Evolutionary conservation across 2,329 filamentous ascomycete species (phyloP).

Genomic region (Cladophialophora psammophila): DNA sequence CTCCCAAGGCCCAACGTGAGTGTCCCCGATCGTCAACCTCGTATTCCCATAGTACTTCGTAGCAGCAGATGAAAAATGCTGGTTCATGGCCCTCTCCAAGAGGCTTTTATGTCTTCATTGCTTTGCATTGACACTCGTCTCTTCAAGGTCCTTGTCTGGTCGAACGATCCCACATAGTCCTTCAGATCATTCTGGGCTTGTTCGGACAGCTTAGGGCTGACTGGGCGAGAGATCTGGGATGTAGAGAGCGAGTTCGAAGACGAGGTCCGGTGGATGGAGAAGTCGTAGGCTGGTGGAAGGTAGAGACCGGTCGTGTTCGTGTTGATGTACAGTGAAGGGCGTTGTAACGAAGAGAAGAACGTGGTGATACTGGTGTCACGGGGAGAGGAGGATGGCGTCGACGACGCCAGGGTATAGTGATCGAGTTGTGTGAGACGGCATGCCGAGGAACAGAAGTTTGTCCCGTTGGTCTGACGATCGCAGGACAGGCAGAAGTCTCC

Average conservation of each 20-base stretch:
- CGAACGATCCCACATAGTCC: conserved; percentile 87
- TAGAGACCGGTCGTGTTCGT: conserved; percentile 65
- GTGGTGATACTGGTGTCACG: conserved; percentile 57
- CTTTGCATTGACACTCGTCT: conserved; percentile 44
- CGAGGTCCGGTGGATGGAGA: conserved; percentile 60
- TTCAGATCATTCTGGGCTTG: conserved; percentile 80
- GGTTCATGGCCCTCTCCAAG: conserved; percentile 22
- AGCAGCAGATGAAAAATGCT: not conserved
- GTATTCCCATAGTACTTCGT: conserved; percentile 14
- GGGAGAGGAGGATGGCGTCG: conserved; percentile 45
- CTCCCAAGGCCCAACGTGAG: conserved; percentile 1
- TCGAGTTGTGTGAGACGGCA: conserved; percentile 90
- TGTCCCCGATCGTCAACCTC: conserved; percentile 13
- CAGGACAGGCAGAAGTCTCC: conserved; percentile 94
- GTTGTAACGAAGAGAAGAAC: conserved; percentile 23
- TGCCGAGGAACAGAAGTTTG: conserved; percentile 89
- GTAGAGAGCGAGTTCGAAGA: conserved; percentile 56
- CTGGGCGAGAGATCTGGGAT: conserved; percentile 61
- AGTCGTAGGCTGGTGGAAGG: conserved; percentile 78
- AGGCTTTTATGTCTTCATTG: conserved; percentile 33
- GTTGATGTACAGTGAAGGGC: conserved; percentile 39
- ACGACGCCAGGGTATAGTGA: conserved; percentile 43
- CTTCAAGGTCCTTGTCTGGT: conserved; percentile 70
- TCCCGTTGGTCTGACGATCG: conserved; percentile 83
- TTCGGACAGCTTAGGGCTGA: conserved; percentile 77